Percentiles rank a stretch among this genome's conserved stretches.
phyloP scores from a whole-genome alignment of 2,329 filamentous ascomycete species.

The Coniella lustricola region DNA sequence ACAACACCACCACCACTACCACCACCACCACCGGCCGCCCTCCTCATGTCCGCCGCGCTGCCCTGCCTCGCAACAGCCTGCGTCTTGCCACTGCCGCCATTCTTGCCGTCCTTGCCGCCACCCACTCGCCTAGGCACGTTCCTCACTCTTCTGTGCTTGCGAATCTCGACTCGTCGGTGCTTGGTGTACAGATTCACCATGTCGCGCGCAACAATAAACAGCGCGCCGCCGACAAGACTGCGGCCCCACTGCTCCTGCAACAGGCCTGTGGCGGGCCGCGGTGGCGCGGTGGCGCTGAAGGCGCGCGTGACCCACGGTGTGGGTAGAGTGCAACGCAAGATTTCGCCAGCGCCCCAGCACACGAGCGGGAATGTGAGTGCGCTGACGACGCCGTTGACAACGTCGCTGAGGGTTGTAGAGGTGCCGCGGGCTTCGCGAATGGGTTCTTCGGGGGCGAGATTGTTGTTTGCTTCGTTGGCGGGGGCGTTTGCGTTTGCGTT shows the following conservation, averaged over 20 bases:
- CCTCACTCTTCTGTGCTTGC: slow-evolving; percentile 46
- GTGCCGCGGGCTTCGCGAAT: slow-evolving; percentile 23
- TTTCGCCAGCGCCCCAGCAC: slow-evolving; percentile 69
- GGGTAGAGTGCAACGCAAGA: slow-evolving; percentile 64
- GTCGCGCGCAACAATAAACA: slow-evolving; percentile 80
- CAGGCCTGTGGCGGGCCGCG: slow-evolving; percentile 50
- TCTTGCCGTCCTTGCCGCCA: too few relatives aligned
- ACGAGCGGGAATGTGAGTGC: slow-evolving; percentile 73
- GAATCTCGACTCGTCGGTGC: slow-evolving; percentile 52
- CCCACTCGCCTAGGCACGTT: slow-evolving; percentile 30
- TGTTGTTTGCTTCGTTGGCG: slow-evolving; percentile 13
- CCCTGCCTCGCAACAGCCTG: slow-evolving; percentile 20
- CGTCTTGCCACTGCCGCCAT: slow-evolving; percentile 1
- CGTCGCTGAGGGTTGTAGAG: slow-evolving; percentile 30
- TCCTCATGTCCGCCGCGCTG: slow-evolving; percentile 1
- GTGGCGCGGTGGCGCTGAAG: slow-evolving; percentile 23
- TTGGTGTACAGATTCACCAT: slow-evolving; percentile 55
- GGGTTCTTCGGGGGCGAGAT: slow-evolving; percentile 12
- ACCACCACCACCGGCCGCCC: too few relatives aligned
- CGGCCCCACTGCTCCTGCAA: slow-evolving; percentile 83
- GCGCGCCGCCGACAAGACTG: slow-evolving; percentile 78
- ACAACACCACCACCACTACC: too few relatives aligned
- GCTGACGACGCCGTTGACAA: slow-evolving; percentile 44
- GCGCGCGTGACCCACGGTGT: slow-evolving; percentile 53
- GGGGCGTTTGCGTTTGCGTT: slow-evolving; percentile 4